Conservation (phyloP, 2,329 filamentous ascomycete species). For the Aspergillus sp. region DNA sequence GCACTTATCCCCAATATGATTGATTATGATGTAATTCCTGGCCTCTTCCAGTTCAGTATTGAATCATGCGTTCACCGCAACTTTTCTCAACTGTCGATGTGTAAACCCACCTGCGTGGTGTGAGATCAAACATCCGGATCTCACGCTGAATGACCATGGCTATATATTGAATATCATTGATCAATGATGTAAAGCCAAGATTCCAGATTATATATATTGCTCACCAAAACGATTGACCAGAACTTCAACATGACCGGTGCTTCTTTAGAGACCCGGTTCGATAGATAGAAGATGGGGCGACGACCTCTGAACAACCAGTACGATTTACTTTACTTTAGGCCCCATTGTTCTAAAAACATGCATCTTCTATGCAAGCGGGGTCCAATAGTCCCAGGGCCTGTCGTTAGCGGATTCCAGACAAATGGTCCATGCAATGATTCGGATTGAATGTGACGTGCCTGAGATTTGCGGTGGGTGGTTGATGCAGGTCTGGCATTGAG, state of each 20-base stretch:
- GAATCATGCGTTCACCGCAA: constrained; percentile 6
- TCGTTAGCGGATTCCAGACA: neutral
- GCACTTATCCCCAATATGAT: neutral
- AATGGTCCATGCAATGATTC: neutral
- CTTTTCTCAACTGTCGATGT: constrained; percentile 1
- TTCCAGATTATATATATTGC: too few relatives aligned
- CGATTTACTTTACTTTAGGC: neutral
- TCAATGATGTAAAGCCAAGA: too few relatives aligned
- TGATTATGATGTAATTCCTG: neutral
- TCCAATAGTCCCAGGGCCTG: neutral
- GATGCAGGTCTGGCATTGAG: neutral
- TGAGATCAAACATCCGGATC: too few relatives aligned
- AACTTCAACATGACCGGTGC: too few relatives aligned
- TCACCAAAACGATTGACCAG: too few relatives aligned
- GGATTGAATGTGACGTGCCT: neutral
- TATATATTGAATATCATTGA: too few relatives aligned
- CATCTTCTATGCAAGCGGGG: neutral
- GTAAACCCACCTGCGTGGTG: neutral
- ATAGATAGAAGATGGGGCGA: too few relatives aligned
- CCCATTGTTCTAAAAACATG: neutral
- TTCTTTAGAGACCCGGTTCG: too few relatives aligned
- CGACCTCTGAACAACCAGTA: neutral
- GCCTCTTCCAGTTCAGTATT: neutral
- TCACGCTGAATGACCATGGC: too few relatives aligned
- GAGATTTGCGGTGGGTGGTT: neutral